phyloP scores from a whole-genome alignment of 306 rosid genomes.

The Lathyrus sativus region DNA sequence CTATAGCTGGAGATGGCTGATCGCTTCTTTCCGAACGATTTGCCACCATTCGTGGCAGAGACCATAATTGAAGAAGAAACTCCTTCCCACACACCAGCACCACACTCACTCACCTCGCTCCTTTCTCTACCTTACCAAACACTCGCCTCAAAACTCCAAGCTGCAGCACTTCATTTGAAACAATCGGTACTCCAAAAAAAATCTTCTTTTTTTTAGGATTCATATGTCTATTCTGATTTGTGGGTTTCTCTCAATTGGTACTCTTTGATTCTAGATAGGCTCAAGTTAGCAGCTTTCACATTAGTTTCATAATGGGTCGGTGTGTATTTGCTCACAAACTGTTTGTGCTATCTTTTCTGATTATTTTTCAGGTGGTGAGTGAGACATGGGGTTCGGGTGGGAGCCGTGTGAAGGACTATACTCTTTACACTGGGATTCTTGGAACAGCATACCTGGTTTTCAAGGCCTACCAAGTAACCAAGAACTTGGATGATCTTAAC shows the following conservation, averaged over 20 bases:
- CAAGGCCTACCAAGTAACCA: constrained; percentile 64
- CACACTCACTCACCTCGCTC: constrained; percentile 48
- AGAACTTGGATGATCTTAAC: constrained; percentile 59
- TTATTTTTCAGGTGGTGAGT: constrained; percentile 61
- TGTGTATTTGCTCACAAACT: constrained; percentile 1
- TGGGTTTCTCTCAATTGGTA: constrained; percentile 14
- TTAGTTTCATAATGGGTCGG: constrained; percentile 24
- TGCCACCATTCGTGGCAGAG: constrained; percentile 63
- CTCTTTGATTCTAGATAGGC: constrained; percentile 28
- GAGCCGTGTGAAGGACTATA: constrained; percentile 62
- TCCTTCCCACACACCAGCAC: constrained; percentile 5
- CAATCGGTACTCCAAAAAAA: constrained; percentile 52
- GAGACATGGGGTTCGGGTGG: constrained; percentile 68
- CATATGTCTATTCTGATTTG: not conserved
- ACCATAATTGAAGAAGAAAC: constrained; percentile 29
- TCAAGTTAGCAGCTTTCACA: constrained; percentile 30
- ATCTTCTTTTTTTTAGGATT: not conserved
- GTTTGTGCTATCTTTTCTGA: constrained; percentile 33
- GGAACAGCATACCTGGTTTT: constrained; percentile 77
- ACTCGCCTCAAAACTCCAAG: constrained; percentile 45
- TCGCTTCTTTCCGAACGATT: constrained; percentile 67
- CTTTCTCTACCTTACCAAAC: constrained; percentile 59
- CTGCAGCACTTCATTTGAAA: constrained; percentile 57
- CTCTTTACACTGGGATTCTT: constrained; percentile 71
- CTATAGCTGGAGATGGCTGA: constrained; percentile 51